Conservation (phyloP, 352 stramenopile genomes). For the Phytophthora pseudosyringae region DNA sequence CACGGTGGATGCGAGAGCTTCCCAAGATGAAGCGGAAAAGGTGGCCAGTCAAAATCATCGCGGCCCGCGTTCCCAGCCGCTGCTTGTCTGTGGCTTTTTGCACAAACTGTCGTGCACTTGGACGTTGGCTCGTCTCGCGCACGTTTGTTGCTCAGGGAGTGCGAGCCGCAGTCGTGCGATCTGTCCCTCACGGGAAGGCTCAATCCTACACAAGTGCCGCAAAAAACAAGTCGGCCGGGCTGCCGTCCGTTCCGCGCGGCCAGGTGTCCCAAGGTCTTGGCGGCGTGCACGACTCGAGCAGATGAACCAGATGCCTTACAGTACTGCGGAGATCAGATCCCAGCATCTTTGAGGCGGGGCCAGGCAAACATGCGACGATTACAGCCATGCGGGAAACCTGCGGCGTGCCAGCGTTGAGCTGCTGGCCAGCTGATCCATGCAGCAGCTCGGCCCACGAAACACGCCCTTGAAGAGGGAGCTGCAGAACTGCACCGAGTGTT, state of each 20-base stretch:
- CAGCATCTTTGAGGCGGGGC: constrained; percentile 24
- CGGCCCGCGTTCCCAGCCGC: constrained; percentile 14
- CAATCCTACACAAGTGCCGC: no score
- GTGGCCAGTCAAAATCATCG: constrained; percentile 13
- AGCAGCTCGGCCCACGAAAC: background rate
- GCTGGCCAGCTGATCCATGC: background rate
- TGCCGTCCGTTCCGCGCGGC: background rate
- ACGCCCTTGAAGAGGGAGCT: constrained; percentile 5
- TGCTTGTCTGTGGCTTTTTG: background rate
- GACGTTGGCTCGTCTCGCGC: constrained; percentile 1
- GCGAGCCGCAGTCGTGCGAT: background rate
- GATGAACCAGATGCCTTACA: constrained; percentile 13
- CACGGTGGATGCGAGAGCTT: constrained; percentile 8
- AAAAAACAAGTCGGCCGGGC: no score
- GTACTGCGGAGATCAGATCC: constrained; percentile 25
- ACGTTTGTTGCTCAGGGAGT: background rate
- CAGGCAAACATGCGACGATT: constrained; percentile 7
- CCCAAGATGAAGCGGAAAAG: constrained; percentile 16
- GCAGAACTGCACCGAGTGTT: constrained; percentile 8
- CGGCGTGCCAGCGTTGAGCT: constrained; percentile 4
- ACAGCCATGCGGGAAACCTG: constrained; percentile 1
- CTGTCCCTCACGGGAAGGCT: background rate
- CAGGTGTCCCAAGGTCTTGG: constrained; percentile 7
- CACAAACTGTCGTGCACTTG: background rate
- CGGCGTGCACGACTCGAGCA: constrained; percentile 15